Base-by-base conservation (phyloP, 768 basidiomycete species). In the Suillus spraguei region DNA sequence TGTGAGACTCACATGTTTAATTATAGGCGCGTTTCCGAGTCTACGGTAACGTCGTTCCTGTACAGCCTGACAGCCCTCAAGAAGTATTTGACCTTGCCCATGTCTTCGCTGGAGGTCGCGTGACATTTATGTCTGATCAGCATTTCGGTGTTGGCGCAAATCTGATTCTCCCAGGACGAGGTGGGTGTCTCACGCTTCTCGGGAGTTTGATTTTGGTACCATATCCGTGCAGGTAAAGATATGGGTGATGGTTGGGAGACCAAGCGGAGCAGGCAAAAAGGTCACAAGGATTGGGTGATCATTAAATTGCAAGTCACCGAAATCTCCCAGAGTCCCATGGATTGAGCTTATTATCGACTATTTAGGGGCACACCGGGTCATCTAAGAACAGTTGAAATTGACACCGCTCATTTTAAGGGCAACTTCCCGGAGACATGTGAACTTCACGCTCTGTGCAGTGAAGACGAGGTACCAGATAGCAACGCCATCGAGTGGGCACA, bases 181-280 rank as follows among this genome's bases (percentile, higher is more conserved):
- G 89, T 79, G 67, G 67, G 69, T 58, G 5, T 41, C 38, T 28
- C n/a, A 22, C 61, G 50, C 56, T 41, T 58, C 17, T 20, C 11
- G 56, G 11, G 11, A 28, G 17, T 28, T 28, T 13, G 17, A 28
- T 64, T 32, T 58, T 16, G 55, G 47, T 49, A 35, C 41, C 59
- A 38, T 41, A 47, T 60, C 10, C 28, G 32, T 22, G 42, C 59
- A 85, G 84, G 93, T 33, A 89, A 88, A 72, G 90, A 97, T 70
- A 99, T 99, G 95, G 88, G 95, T 5, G 96, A 97, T 71, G 97
- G 97, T 5, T 99, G 97, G 97, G 97, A 99, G 78, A 99, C 97
- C 4, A 94, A 91, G 73, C 83, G 97, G 65, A 96, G 91, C 70
- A 83, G 93, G 60, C 81, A 78, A 49, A 83, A 83, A 60, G 94